Percentiles rank a stretch among this genome's conserved stretches.
Conservation (phyloP, 768 basidiomycete genomes). For the Candolleomyces efflorescens region DNA sequence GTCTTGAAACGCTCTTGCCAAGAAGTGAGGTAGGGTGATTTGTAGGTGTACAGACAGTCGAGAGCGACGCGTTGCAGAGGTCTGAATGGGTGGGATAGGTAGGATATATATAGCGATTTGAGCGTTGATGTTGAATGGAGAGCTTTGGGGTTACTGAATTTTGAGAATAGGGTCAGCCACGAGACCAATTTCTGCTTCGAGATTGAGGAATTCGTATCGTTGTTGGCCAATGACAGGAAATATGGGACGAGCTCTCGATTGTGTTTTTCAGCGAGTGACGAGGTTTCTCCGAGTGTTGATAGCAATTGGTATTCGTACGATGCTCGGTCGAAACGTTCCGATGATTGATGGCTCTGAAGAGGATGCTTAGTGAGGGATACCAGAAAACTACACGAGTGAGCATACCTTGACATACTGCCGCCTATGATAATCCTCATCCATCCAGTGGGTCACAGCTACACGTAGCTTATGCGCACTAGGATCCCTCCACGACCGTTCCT, state of each 20-base stretch:
- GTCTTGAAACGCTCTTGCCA: slow-evolving; percentile 63
- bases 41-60: slow-evolving; percentile 80
- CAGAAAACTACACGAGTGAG: neutral
- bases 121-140: slow-evolving; percentile 66
- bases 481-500: slow-evolving; percentile 77
- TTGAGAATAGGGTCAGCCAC: slow-evolving; percentile 85
- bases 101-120: slow-evolving; percentile 58
- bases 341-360: slow-evolving; percentile 23
- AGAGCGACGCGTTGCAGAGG: slow-evolving; percentile 72
- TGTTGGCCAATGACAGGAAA: slow-evolving; percentile 49
- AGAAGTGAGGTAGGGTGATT: slow-evolving; percentile 48
- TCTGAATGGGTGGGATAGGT: slow-evolving; percentile 83
- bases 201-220: slow-evolving; percentile 25
- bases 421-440: slow-evolving; percentile 25
- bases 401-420: slow-evolving; percentile 31
- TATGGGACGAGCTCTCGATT: slow-evolving; percentile 83
- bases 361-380: neutral
- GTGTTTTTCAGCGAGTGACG: slow-evolving; percentile 78
- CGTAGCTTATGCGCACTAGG: slow-evolving; percentile 64
- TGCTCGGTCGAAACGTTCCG: slow-evolving; percentile 63
- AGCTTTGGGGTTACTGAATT: slow-evolving; percentile 92
- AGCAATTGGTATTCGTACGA: slow-evolving; percentile 85
- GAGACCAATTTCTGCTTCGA: slow-evolving; percentile 59
- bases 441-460: slow-evolving; percentile 44
- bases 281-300: slow-evolving; percentile 58